phyloP scores from a whole-genome alignment of 768 basidiomycete species.

The Russula olivacea region DNA sequence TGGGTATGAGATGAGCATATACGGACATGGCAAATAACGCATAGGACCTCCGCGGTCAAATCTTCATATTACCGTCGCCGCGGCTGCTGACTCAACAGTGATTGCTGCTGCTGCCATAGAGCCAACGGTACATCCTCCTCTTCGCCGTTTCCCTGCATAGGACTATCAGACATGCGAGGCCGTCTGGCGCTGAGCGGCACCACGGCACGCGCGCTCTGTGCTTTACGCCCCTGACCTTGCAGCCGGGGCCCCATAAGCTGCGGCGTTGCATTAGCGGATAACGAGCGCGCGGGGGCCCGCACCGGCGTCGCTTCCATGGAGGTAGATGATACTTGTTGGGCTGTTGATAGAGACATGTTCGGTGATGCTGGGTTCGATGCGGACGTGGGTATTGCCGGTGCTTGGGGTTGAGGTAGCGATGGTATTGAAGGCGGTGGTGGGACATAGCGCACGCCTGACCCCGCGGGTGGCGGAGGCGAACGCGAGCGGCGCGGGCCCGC shows the following conservation, averaged over 20 bases:
- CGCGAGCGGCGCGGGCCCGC: conserved; percentile 31
- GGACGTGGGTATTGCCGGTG: not conserved
- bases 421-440: not conserved
- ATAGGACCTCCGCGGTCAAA: not conserved
- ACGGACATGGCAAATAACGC: not conserved
- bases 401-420: not conserved
- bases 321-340: not conserved
- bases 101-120: conserved; percentile 58
- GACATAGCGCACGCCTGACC: conserved; percentile 1
- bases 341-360: not conserved
- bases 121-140: conserved; percentile 82
- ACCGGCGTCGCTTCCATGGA: conserved; percentile 26
- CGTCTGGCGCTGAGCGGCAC: conserved; percentile 35
- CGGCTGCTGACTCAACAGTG: conserved; percentile 23
- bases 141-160: conserved; percentile 36
- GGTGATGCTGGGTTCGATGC: not conserved
- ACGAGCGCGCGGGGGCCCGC: conserved; percentile 57
- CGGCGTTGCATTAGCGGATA: conserved; percentile 56
- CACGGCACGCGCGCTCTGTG: conserved; percentile 57
- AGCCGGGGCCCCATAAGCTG: conserved; percentile 28
- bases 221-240: conserved; percentile 48
- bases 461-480: conserved; percentile 15
- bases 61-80: conserved; percentile 8
- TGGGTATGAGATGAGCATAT: too few relatives aligned
- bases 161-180: conserved; percentile 40